phyloP scores from a whole-genome alignment of 805 yeast species.

The Zygosaccharomyces bisporus region DNA sequence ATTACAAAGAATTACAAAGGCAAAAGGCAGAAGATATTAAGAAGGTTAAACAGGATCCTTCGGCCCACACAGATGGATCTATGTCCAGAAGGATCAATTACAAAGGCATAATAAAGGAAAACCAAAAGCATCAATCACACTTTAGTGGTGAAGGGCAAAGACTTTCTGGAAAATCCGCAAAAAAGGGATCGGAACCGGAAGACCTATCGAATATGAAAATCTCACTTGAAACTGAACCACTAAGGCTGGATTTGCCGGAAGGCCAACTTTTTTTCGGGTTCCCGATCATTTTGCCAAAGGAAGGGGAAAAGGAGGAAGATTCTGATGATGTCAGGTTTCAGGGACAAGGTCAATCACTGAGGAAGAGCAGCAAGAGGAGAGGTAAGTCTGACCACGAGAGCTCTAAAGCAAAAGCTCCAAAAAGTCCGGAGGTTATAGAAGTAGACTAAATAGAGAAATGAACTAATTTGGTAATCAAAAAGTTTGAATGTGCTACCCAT shows the following conservation, averaged over 20 bases:
- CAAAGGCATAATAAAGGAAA: conserved; percentile 50
- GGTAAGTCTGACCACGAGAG: conserved; percentile 50
- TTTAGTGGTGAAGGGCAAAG: conserved; percentile 67
- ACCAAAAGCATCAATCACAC: conserved; percentile 28
- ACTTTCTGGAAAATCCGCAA: conserved; percentile 56
- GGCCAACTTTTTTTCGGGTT: conserved; percentile 93
- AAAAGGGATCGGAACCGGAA: conserved; percentile 15
- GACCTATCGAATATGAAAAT: conserved; percentile 40
- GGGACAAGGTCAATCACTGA: conserved; percentile 74
- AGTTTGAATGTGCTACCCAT: background rate
- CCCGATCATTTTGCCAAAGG: conserved; percentile 54
- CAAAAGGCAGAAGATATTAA: conserved; percentile 28
- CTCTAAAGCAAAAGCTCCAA: conserved; percentile 55
- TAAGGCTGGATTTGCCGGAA: conserved; percentile 67
- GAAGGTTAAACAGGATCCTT: conserved; percentile 35
- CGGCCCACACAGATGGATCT: conserved; percentile 50
- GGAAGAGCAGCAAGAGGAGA: conserved; percentile 68
- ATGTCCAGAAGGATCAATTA: conserved; percentile 69
- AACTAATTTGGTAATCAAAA: no score
- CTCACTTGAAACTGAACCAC: conserved; percentile 60
- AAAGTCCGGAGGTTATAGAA: conserved; percentile 77
- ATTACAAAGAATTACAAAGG: conserved; percentile 41
- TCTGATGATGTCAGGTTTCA: conserved; percentile 36
- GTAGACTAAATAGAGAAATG: conserved; percentile 54
- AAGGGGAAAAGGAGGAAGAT: conserved; percentile 36